Evolutionary conservation across 2,329 filamentous ascomycete species (phyloP).

Genomic region (Fusarium keratoplasticum): DNA sequence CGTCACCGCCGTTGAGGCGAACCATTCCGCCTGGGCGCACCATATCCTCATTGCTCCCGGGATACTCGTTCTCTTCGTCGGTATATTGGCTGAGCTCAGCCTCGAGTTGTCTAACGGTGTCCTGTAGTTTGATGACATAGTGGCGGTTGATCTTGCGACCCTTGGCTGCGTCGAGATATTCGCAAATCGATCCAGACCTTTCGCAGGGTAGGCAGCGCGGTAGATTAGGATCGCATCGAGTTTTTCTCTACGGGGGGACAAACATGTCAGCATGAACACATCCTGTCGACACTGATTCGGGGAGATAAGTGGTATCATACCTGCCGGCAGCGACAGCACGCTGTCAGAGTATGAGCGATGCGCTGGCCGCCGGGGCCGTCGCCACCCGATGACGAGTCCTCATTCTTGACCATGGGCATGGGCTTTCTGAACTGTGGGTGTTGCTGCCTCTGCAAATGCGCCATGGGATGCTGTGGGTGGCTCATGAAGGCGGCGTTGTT

Average conservation of each 20-base stretch:
- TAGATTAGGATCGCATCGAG: constrained; percentile 91
- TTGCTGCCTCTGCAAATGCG: constrained; percentile 36
- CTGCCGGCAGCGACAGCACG: constrained; percentile 83
- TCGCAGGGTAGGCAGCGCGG: constrained; percentile 94
- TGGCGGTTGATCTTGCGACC: constrained; percentile 87
- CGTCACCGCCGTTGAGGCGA: constrained; percentile 84
- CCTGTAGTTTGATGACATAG: constrained; percentile 93
- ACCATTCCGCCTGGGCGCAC: constrained; percentile 89
- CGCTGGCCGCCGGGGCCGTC: constrained; percentile 65
- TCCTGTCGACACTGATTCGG: constrained; percentile 3
- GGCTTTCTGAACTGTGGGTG: constrained; percentile 47
- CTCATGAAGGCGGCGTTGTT: constrained; percentile 47
- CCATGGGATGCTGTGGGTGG: constrained; percentile 42
- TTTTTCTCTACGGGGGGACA: constrained; percentile 78
- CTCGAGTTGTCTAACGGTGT: constrained; percentile 85
- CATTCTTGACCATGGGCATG: constrained; percentile 46
- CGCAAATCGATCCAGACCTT: constrained; percentile 89
- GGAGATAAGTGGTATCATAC: constrained; percentile 57
- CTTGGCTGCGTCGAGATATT: constrained; percentile 93
- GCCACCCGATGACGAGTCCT: constrained; percentile 58
- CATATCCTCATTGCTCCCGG: constrained; percentile 83
- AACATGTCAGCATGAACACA: constrained; percentile 24
- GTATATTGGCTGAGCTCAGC: constrained; percentile 83
- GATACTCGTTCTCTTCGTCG: constrained; percentile 77
- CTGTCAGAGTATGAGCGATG: constrained; percentile 83